Conservation (phyloP, 2,329 filamentous ascomycete genomes). For the Fusarium longipes region DNA sequence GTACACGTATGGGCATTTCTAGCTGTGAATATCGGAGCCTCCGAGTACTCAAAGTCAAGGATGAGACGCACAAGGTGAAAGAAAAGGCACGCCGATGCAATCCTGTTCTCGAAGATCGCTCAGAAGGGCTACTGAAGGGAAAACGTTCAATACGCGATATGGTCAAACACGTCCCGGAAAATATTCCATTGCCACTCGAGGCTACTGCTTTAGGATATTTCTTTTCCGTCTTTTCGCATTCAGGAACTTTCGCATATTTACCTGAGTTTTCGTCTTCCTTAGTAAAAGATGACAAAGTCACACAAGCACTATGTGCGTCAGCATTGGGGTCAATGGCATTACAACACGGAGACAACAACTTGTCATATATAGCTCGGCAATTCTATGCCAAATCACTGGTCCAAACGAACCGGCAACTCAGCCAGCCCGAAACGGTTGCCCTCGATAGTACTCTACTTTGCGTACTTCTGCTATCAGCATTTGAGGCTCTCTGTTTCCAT, state of each 20-base stretch:
- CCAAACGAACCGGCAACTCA: neutral
- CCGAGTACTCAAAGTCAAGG: neutral
- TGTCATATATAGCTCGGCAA: neutral
- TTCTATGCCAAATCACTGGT: neutral
- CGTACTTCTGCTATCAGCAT: neutral
- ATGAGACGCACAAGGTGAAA: neutral
- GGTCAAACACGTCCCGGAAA: neutral
- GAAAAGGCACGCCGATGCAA: neutral
- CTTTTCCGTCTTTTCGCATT: neutral
- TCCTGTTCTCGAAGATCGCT: fast-evolving
- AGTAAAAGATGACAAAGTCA: neutral
- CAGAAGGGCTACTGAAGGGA: neutral
- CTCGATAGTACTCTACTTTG: neutral
- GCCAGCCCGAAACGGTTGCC: neutral
- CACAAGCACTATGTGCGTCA: neutral
- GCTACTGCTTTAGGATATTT: constrained; percentile 2
- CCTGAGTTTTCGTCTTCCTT: neutral
- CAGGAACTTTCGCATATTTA: neutral
- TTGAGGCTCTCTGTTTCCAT: neutral
- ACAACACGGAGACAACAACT: neutral
- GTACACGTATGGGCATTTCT: neutral
- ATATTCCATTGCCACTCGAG: neutral
- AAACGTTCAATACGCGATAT: neutral
- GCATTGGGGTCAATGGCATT: constrained; percentile 4
- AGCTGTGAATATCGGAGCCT: neutral